Evolutionary conservation across 345 rosid species (phyloP).

Genomic region (Rhizophora apiculata): DNA sequence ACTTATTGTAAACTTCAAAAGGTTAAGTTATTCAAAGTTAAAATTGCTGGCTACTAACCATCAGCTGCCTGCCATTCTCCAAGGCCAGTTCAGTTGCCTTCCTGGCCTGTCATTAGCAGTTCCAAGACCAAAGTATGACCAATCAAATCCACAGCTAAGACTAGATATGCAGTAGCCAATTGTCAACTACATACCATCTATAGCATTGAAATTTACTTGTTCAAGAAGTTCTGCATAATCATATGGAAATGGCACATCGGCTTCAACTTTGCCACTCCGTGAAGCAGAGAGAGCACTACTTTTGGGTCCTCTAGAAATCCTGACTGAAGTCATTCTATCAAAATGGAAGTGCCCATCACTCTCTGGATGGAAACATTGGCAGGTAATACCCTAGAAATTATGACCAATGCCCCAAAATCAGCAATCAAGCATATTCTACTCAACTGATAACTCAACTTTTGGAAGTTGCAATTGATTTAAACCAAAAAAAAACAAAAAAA

Average conservation of each 20-base stretch:
- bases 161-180: neutral
- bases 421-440: neutral
- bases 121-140: neutral
- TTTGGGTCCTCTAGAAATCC: slow-evolving; percentile 19
- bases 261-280: slow-evolving; percentile 32
- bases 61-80: slow-evolving; percentile 59
- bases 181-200: neutral
- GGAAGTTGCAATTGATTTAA: too few species aligned
- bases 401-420: neutral
- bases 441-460: neutral
- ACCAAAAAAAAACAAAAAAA: too few species aligned
- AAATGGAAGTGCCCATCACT: neutral
- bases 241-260: slow-evolving; percentile 59
- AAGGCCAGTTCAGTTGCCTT: slow-evolving; percentile 64
- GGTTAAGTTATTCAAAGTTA: neutral
- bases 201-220: slow-evolving; percentile 46
- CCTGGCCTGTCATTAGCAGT: slow-evolving; percentile 50
- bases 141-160: too few species aligned
- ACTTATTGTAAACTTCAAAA: neutral
- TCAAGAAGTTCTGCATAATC: slow-evolving; percentile 65
- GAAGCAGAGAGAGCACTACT: slow-evolving; percentile 27
- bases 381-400: slow-evolving; percentile 13
- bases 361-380: slow-evolving; percentile 6
- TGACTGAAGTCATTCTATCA: slow-evolving; percentile 9
- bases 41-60: slow-evolving; percentile 38